Evolutionary conservation across 2,329 filamentous ascomycete genomes (phyloP).

Genomic region (Aspergillus spinulosporus): DNA sequence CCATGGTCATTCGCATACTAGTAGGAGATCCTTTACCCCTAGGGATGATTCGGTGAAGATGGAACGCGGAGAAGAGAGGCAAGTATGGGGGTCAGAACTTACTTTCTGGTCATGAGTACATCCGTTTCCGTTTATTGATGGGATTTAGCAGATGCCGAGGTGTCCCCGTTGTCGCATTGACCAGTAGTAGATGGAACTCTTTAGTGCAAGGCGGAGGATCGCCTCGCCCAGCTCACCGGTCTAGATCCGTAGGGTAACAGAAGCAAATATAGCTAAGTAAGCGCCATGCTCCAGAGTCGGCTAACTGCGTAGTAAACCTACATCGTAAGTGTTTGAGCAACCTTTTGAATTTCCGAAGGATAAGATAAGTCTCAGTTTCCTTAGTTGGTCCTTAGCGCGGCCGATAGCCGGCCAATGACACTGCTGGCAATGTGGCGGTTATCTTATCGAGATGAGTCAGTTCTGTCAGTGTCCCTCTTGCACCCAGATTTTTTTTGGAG

Average conservation of each 20-base stretch:
- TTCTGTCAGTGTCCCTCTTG: not conserved
- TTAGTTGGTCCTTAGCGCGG: not conserved
- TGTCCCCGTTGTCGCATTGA: conserved; percentile 1
- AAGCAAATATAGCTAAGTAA: not conserved
- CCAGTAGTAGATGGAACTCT: not conserved
- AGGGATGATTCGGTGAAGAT: conserved; percentile 4
- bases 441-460: conserved; percentile 35
- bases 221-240: conserved; percentile 2
- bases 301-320: not conserved
- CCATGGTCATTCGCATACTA: not conserved
- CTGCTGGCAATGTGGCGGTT: conserved; percentile 16
- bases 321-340: not conserved
- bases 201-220: not conserved
- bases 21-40: conserved; percentile 2
- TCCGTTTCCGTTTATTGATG: not conserved
- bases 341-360: not conserved
- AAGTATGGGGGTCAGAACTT: not conserved
- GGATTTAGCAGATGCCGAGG: conserved; percentile 4
- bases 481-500: conserved; percentile 19
- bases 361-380: not conserved
- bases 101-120: not conserved
- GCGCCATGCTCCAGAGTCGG: not conserved
- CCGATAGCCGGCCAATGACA: conserved; percentile 12
- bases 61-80: not conserved
- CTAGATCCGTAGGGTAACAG: not conserved